Evolutionary conservation across 306 rosid species (phyloP), one percentile per base, ranked within the genome.

Genomic region (Pterocarpus santalinus): DNA sequence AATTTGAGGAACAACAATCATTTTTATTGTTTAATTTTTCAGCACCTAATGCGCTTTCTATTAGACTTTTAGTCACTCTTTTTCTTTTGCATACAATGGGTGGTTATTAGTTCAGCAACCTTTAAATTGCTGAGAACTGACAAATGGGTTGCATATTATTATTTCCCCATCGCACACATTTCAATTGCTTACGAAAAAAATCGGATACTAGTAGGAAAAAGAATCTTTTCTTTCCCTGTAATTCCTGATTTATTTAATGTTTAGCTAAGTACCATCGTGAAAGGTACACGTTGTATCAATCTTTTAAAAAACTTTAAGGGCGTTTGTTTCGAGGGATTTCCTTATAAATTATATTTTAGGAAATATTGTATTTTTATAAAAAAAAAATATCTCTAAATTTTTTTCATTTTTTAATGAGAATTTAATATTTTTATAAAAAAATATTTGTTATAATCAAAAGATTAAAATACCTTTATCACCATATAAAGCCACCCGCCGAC

Each of bases 61-160:
- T 39, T 3, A 5, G 11, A 15, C 17, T 46, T 17, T 9, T 15
- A 10, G 30, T 56, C 43, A 7, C 56, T 46, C 52, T 46, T 52
- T 2, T 57, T 55, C 5, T 47, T 36, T 39, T 9, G 3, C 39
- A 17, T 32, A 28, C 3, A 55, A 65, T 69, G 43, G 63, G 75
- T 81, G 61, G 57, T 62, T 38, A 32, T 56, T 72, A 65, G 65
- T 55, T 65, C 75, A 78, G 16, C 71, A 10, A 66, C 49, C 47
- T 44, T 49, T 2, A 1, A 56, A 77, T 60, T 74, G 53, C 12
- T 57, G 51, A 73, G 49, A 63, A 35, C 10, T 33, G 28, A 7
- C 52, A 60, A 58, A 22, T n/a, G 11, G 36, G 28, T 68, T 68
- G 49, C 56, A 44, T 39, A 32, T 28, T 3, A 35, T 11, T 8